Evolutionary conservation across 192 early-diverging fungal genomes (phyloP).

Genomic region (Pecoramyces ruminantium): DNA sequence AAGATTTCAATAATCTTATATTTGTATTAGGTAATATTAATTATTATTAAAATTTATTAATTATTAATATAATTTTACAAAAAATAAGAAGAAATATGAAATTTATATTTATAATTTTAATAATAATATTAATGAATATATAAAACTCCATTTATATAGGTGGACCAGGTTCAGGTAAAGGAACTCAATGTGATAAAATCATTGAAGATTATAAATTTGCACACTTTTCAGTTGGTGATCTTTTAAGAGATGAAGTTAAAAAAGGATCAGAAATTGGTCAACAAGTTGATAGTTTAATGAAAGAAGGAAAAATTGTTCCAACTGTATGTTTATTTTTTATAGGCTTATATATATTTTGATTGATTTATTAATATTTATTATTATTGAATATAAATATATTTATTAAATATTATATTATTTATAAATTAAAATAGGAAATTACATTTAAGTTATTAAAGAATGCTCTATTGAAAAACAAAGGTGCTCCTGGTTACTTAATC

Average conservation of each 20-base stretch:
- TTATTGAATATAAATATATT: too few species aligned
- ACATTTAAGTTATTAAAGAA: constrained; percentile 2
- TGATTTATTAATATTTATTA: not conserved
- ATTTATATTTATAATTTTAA: too few species aligned
- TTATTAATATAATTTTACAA: too few species aligned
- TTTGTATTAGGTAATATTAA: not conserved
- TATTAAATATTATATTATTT: too few species aligned
- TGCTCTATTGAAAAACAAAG: not conserved
- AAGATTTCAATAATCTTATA: not conserved
- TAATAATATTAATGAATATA: too few species aligned
- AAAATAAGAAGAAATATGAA: too few species aligned
- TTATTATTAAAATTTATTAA: too few species aligned
- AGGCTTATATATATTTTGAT: not conserved
- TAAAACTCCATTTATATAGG: too few species aligned
- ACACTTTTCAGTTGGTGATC: constrained; percentile 4
- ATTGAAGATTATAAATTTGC: not conserved
- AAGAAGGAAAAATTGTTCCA: constrained; percentile 6
- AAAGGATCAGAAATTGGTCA: constrained; percentile 3
- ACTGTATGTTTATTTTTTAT: not conserved
- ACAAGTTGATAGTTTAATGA: constrained; percentile 8
- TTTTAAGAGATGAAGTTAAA: constrained; percentile 13
- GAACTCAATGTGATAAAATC: constrained; percentile 7
- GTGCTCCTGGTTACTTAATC: constrained; percentile 4
- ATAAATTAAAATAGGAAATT: not conserved
- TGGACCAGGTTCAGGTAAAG: constrained; percentile 25